These are phyloP conservation scores for Zychaea mexicana DNA, from an alignment of 371 early-diverging fungal species.

Conservation along the genomic window DNA sequence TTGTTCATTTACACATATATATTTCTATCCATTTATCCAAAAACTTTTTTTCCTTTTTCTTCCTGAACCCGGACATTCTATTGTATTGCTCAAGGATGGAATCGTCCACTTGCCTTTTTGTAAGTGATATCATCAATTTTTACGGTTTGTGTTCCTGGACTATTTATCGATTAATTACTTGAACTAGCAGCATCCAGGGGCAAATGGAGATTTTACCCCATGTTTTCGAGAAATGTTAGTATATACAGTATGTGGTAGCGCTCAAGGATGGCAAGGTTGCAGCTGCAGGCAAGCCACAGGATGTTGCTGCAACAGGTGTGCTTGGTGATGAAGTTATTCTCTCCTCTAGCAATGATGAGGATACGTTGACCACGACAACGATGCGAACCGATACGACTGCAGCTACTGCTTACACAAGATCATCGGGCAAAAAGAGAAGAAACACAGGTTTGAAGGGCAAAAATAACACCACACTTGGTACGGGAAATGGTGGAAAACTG, in stretches of 20 bases:
- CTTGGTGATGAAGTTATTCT: conserved; percentile 47
- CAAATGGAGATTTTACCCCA: conserved; percentile 1
- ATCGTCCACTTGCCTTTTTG: too few relatives aligned
- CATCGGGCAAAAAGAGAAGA: conserved; percentile 7
- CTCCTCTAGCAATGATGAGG: conserved; percentile 25
- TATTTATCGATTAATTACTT: background rate
- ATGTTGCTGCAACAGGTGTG: conserved; percentile 45
- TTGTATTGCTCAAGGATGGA: too few relatives aligned
- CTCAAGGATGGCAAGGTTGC: conserved; percentile 70
- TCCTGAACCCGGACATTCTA: too few relatives aligned
- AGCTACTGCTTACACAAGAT: conserved; percentile 29
- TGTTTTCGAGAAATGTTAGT: conserved; percentile 2
- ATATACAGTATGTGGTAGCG: conserved; percentile 63
- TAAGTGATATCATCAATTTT: too few relatives aligned
- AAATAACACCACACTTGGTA: conserved; percentile 14
- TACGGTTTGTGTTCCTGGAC: too few relatives aligned
- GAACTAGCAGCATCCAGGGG: background rate
- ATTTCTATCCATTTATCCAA: too few relatives aligned
- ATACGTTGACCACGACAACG: conserved; percentile 17
- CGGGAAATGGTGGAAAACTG: conserved; percentile 51
- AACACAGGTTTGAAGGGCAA: background rate
- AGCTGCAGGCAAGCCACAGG: conserved; percentile 54
- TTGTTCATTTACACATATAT: too few relatives aligned
- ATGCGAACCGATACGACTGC: conserved; percentile 30
- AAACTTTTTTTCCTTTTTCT: too few relatives aligned